phyloP scores from a whole-genome alignment of 2,329 filamentous ascomycete genomes.

The Aspergillus japonicus region DNA sequence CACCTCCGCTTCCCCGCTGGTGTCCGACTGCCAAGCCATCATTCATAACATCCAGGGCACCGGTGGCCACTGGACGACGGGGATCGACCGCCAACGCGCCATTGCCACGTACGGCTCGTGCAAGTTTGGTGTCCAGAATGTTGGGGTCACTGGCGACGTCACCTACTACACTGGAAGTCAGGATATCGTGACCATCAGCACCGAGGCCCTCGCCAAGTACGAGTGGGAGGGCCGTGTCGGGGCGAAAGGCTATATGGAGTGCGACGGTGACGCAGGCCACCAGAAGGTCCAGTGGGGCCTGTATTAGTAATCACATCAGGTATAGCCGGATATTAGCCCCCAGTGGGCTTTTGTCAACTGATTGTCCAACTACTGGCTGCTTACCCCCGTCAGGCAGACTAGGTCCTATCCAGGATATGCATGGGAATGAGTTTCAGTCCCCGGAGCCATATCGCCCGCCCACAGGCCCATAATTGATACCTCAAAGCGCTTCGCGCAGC shows the following conservation, averaged over 20 bases:
- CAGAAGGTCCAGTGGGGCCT: conserved; percentile 1
- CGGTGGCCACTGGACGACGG: not conserved
- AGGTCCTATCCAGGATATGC: no score
- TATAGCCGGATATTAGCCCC: no score
- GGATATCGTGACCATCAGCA: conserved; percentile 1
- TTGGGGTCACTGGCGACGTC: not conserved
- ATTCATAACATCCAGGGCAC: not conserved
- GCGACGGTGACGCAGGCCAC: not conserved
- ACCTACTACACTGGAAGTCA: not conserved
- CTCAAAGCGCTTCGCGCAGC: no score
- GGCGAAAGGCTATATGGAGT: conserved; percentile 1
- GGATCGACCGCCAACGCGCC: not conserved
- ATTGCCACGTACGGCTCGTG: conserved; percentile 2
- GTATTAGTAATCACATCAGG: not conserved
- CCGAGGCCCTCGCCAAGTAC: not conserved
- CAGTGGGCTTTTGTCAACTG: no score
- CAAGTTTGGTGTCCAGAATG: not conserved
- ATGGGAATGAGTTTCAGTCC: no score
- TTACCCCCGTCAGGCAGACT: no score
- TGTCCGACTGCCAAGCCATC: not conserved
- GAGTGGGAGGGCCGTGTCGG: not conserved
- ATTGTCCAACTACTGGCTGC: no score
- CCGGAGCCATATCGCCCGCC: no score
- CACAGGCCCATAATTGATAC: no score
- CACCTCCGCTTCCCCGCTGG: not conserved